Conservation (phyloP, 2,329 filamentous ascomycete species). For the Ilyonectria sp. region DNA sequence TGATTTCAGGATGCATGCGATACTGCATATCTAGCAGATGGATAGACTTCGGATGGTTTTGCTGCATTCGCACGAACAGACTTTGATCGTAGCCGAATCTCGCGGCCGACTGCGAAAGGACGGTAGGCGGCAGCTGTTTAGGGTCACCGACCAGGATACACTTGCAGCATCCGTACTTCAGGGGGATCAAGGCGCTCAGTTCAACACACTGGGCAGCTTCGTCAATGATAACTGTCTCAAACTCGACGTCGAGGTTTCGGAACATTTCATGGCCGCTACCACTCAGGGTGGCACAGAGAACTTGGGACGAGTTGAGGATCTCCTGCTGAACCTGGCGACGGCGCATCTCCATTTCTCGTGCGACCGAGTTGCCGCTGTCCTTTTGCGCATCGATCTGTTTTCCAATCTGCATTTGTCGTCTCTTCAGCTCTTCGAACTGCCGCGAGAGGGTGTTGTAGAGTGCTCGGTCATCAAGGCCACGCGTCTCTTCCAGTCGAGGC, state of each 20-base stretch:
- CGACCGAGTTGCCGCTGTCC: slow-evolving; percentile 85
- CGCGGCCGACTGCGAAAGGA: slow-evolving; percentile 93
- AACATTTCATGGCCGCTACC: slow-evolving; percentile 99
- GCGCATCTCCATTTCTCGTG: slow-evolving; percentile 88
- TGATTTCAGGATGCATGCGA: slow-evolving; percentile 99
- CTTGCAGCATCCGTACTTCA: slow-evolving; percentile 97
- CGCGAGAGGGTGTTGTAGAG: slow-evolving; percentile 74
- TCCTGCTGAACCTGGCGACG: slow-evolving; percentile 89
- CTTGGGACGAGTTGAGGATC: slow-evolving; percentile 90
- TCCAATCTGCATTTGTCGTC: slow-evolving; percentile 80
- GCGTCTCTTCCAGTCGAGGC: slow-evolving; percentile 78
- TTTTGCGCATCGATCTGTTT: slow-evolving; percentile 89
- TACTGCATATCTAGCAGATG: slow-evolving; percentile 98
- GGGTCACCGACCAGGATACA: slow-evolving; percentile 98
- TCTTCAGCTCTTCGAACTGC: slow-evolving; percentile 84
- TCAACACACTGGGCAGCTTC: slow-evolving; percentile 99
- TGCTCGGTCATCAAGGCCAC: slow-evolving; percentile 66
- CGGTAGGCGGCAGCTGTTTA: slow-evolving; percentile 95
- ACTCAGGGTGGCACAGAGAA: slow-evolving; percentile 95
- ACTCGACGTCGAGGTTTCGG: slow-evolving; percentile 92
- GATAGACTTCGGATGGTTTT: slow-evolving; percentile 88
- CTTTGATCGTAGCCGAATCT: slow-evolving; percentile 97
- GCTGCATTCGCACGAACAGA: slow-evolving; percentile 98
- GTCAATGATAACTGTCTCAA: slow-evolving; percentile 98
- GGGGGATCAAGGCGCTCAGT: slow-evolving; percentile 92